Conservation (phyloP, 768 basidiomycete species). For the Phaeotremella skinneri region DNA sequence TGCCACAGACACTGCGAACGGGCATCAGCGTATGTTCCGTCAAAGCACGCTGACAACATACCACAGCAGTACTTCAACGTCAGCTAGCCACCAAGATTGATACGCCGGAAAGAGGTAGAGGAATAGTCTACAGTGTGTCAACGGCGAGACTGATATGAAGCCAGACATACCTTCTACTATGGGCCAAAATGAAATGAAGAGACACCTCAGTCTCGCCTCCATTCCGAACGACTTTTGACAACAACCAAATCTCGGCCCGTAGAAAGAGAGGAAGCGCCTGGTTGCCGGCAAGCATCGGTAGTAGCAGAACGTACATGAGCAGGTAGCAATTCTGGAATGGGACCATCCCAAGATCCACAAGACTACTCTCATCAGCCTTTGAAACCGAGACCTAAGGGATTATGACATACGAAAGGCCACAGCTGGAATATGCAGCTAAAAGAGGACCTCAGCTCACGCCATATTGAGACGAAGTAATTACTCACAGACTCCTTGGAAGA, state of each 20-base stretch:
- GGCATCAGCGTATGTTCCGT: neutral
- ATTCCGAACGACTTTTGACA: conserved; percentile 15
- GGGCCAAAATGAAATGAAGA: conserved; percentile 23
- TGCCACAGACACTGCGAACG: conserved; percentile 7
- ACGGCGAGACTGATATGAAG: too few relatives aligned
- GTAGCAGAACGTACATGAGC: conserved; percentile 21
- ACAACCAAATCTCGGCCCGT: conserved; percentile 17
- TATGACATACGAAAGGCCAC: conserved; percentile 12
- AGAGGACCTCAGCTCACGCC: neutral
- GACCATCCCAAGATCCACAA: conserved; percentile 23
- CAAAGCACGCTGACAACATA: neutral
- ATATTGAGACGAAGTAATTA: neutral
- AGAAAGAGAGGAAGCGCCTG: conserved; percentile 21
- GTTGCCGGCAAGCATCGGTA: conserved; percentile 24
- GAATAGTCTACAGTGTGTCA: conserved; percentile 12
- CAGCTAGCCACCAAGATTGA: conserved; percentile 20
- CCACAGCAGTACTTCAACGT: conserved; percentile 3
- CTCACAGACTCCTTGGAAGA: conserved; percentile 24
- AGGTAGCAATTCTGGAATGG: conserved; percentile 29
- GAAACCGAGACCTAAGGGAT: neutral
- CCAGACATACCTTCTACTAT: conserved; percentile 16
- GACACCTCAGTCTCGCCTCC: conserved; percentile 17
- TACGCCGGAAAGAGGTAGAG: conserved; percentile 25
- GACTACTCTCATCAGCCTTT: conserved; percentile 4
- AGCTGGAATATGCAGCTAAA: conserved; percentile 9